phyloP scores from a whole-genome alignment of 2,329 filamentous ascomycete species.

The Scedosporium aurantiacum region DNA sequence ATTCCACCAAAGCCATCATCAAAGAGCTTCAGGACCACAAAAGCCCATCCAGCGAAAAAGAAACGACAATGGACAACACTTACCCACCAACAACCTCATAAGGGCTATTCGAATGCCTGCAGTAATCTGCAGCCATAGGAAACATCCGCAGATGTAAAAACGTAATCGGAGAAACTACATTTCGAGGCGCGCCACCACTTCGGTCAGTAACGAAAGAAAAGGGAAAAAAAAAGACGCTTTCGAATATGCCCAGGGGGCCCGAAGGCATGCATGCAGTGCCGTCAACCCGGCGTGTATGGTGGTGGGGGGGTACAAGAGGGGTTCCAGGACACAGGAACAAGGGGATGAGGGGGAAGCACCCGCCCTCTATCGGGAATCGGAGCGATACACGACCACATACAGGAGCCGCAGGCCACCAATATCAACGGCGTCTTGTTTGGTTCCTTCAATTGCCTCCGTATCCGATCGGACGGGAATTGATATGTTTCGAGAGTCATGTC shows the following conservation, averaged over 20 bases:
- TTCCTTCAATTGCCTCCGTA: conserved; percentile 40
- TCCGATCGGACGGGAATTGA: conserved; percentile 48
- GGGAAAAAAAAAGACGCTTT: no score
- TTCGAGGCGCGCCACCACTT: not conserved
- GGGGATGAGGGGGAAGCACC: no score
- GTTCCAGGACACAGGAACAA: not conserved
- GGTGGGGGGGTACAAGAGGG: not conserved
- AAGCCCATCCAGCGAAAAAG: no score
- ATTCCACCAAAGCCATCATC: not conserved
- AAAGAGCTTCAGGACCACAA: not conserved
- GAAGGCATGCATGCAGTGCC: not conserved
- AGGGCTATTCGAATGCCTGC: conserved; percentile 35
- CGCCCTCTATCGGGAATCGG: not conserved
- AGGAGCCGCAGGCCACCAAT: conserved; percentile 59
- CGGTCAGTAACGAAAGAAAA: not conserved
- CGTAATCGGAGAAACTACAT: conserved; percentile 54
- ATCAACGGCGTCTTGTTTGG: conserved; percentile 50
- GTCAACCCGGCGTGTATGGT: not conserved
- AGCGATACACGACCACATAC: conserved; percentile 12
- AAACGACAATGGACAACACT: conserved; percentile 23
- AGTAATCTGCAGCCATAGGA: conserved; percentile 74
- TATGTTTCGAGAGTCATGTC: conserved; percentile 31
- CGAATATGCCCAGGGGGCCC: not conserved
- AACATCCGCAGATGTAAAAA: conserved; percentile 79
- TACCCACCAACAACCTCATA: conserved; percentile 85